Evolutionary conservation across 495 filamentous ascomycete genomes (phyloP), one percentile per base, ranked within the genome.

Genomic region (Aspergillus incahuasiensis): DNA sequence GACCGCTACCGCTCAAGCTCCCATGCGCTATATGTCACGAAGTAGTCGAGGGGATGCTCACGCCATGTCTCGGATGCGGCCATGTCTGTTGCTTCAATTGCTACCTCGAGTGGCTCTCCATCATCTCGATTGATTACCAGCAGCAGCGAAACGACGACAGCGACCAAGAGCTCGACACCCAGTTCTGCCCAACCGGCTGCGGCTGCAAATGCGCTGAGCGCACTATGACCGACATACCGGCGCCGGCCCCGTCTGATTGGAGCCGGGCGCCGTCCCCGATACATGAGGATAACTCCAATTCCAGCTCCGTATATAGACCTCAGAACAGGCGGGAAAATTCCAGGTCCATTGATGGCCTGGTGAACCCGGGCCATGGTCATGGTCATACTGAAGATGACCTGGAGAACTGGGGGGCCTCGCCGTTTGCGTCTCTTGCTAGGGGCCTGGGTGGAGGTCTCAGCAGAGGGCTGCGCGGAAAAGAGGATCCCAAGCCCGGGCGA

Each of bases 81-180:
- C 79, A 82, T 56, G 76, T 78, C 12, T 67, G 76, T 62, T 80
- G 79, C 56, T 74, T 77, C 42, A 63, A 70, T 13, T 82, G 79
- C 58, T 74, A 78, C 48, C 62, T 52, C 34, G 64, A 47, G 40
- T 74, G 76, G 71, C 75, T 79, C 61, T 65, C 55, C 16, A 64
- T 43, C 38, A 35, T 45, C 8, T 55, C 52, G 3, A 43, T 55
- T 39, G 48, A 58, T 13, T 18, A 35, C 34, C 45, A 54, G 19
- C 15, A 35, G 12, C 32, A 22, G 19, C 28, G n/a, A 19, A 42
- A 55, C n/a, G 46, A 56, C 7, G 18, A 42, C 11, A 32, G 24
- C 35, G 52, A 50, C 39, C 46, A 55, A 13, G 56, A 57, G 38
- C 55, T 61, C 0, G 56, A 60, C 7, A 61, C 64, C 6, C 63